These are phyloP conservation scores for Parascedosporium putredinis DNA, from an alignment of 2,329 filamentous ascomycete genomes.

Conservation along the genomic window DNA sequence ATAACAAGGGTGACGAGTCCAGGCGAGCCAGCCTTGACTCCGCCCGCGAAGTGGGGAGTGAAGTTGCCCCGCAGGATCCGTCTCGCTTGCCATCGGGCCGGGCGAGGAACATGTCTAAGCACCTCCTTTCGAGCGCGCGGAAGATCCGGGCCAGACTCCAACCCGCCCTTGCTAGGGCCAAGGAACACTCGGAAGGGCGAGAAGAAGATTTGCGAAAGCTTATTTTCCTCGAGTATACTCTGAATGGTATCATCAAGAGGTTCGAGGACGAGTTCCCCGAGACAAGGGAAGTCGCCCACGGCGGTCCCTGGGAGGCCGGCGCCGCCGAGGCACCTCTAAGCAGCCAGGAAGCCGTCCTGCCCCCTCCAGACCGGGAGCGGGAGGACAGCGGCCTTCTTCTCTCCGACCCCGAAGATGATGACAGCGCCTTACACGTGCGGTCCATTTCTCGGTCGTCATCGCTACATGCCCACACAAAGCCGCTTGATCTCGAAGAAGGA, in stretches of 20 bases:
- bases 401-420: slow-evolving; percentile 22
- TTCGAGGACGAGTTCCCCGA: slow-evolving; percentile 97
- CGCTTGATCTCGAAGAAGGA: slow-evolving; percentile 46
- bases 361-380: slow-evolving; percentile 35
- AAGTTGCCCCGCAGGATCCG: slow-evolving; percentile 28
- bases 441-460: slow-evolving; percentile 40
- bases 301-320: not conserved
- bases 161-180: slow-evolving; percentile 66
- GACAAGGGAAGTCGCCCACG: slow-evolving; percentile 43
- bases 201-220: slow-evolving; percentile 67
- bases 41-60: slow-evolving; percentile 40
- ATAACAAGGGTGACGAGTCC: slow-evolving; percentile 61
- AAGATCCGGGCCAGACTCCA: slow-evolving; percentile 80
- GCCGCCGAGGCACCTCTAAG: not conserved
- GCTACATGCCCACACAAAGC: slow-evolving; percentile 37
- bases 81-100: slow-evolving; percentile 43
- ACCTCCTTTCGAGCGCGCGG: slow-evolving; percentile 73
- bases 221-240: slow-evolving; percentile 76
- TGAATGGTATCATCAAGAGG: slow-evolving; percentile 83
- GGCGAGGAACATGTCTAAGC: slow-evolving; percentile 88
- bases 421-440: slow-evolving; percentile 30
- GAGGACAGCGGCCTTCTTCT: slow-evolving; percentile 24
- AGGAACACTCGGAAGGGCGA: slow-evolving; percentile 59
- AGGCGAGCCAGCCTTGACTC: slow-evolving; percentile 42
- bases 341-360: slow-evolving; percentile 7